phyloP scores from a whole-genome alignment of 2,329 filamentous ascomycete species.

The Dissoconium aciculare region DNA sequence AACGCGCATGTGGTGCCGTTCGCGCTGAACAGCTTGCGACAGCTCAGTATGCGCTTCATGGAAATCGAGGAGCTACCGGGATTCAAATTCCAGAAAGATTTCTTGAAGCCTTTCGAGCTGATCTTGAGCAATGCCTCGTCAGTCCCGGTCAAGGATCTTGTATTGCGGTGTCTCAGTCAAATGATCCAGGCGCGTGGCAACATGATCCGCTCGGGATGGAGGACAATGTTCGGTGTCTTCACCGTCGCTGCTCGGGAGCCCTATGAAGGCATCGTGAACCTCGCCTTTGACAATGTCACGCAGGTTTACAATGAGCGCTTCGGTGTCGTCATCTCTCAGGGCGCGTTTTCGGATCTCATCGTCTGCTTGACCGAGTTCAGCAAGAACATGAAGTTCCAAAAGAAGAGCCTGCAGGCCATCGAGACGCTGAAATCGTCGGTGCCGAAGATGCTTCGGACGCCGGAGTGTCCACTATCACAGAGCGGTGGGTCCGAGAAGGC shows the following conservation, averaged over 20 bases:
- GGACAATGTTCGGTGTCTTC: slow-evolving; percentile 98
- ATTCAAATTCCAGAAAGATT: slow-evolving; percentile 99
- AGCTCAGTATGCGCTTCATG: slow-evolving; percentile 97
- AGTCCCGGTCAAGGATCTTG: slow-evolving; percentile 92
- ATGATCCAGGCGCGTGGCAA: slow-evolving; percentile 97
- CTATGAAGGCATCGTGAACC: slow-evolving; percentile 87
- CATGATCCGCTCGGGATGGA: slow-evolving; percentile 95
- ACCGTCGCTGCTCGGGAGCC: slow-evolving; percentile 87
- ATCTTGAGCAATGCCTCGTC: slow-evolving; percentile 88
- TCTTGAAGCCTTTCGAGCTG: slow-evolving; percentile 94
- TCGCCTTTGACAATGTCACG: slow-evolving; percentile 92
- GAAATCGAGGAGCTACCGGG: slow-evolving; percentile 94
- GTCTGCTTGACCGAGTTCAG: slow-evolving; percentile 97
- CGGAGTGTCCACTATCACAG: slow-evolving; percentile 79
- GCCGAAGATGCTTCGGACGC: slow-evolving; percentile 85
- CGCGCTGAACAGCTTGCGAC: slow-evolving; percentile 82
- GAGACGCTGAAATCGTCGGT: slow-evolving; percentile 89
- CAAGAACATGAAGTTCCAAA: slow-evolving; percentile 96
- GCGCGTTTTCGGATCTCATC: slow-evolving; percentile 88
- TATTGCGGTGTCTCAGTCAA: slow-evolving; percentile 86
- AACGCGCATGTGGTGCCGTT: slow-evolving; percentile 98
- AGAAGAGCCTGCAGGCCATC: slow-evolving; percentile 92
- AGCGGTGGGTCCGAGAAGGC: slow-evolving; percentile 29
- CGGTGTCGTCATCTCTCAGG: slow-evolving; percentile 88
- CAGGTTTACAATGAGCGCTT: slow-evolving; percentile 94